These are phyloP conservation scores for Phaffomyces opuntiae DNA, from an alignment of 805 yeast species.

Conservation along the genomic window DNA sequence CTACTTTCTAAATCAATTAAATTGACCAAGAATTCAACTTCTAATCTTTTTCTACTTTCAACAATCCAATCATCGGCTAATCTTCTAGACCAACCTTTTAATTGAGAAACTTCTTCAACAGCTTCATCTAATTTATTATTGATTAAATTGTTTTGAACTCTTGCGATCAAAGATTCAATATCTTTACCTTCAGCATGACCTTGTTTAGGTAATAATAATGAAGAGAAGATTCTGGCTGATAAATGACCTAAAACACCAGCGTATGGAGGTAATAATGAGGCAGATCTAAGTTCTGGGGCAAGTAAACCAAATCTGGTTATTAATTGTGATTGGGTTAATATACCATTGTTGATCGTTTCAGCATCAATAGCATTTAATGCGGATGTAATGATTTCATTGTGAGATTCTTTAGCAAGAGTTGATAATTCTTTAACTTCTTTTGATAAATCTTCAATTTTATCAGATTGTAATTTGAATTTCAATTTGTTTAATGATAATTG, in stretches of 20 bases:
- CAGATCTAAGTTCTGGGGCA: conserved; percentile 80
- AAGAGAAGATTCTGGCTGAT: conserved; percentile 71
- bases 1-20: conserved; percentile 62
- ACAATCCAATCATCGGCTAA: conserved; percentile 88
- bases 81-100: conserved; percentile 90
- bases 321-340: conserved; percentile 36
- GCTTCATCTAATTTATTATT: conserved; percentile 80
- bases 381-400: conserved; percentile 41
- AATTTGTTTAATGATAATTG: conserved; percentile 40
- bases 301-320: conserved; percentile 45
- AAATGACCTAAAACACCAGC: conserved; percentile 94
- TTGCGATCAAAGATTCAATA: conserved; percentile 80
- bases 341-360: conserved; percentile 40
- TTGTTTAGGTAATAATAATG: conserved; percentile 64
- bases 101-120: conserved; percentile 81
- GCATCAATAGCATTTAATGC: conserved; percentile 43
- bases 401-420: conserved; percentile 32
- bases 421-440: conserved; percentile 15
- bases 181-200: conserved; percentile 81
- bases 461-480: conserved; percentile 32
- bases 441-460: conserved; percentile 29
- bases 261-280: conserved; percentile 86
- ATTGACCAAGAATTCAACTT: conserved; percentile 72
- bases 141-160: conserved; percentile 69
- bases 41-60: conserved; percentile 85